Base-by-base conservation (phyloP, 2,329 filamentous ascomycete genomes). In the Penicillium aurantiogriseum region DNA sequence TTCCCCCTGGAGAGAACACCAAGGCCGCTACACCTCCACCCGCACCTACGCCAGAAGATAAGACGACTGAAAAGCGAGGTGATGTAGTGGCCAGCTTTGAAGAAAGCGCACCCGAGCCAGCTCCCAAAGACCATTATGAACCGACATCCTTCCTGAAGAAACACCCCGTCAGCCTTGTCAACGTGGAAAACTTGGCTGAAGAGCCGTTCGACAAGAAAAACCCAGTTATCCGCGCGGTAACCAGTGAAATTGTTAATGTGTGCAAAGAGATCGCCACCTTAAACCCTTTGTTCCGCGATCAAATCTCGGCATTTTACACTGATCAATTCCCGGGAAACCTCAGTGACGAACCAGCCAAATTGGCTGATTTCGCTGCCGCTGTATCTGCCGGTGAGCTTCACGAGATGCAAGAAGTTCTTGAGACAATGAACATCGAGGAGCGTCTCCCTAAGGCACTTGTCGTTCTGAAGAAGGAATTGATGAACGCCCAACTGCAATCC, bases 11-110 rank as follows among this genome's bases (percentile, higher is more conserved):
- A 61, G 73, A 71, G 62, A 69, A 56, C 60, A 57, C 63, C 11
- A 72, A 66, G 62, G 78, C 58, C 48, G 72, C 61, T 60, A 60
- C 58, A 52, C 62, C 59, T 60, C 60, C 58, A 50, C 62, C 59
- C 36, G 74, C 58, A 51, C 63, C 59, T 60, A 61, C 57, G 43
- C 60, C 59, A 40, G 75, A 71, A 59, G 74, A 67, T 19, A 74
- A 85, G 59, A 63, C 83, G 13, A 65, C 79, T 7, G 88, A 92
- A 62, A 91, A 89, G 76, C 90, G 91, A 74, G 94, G 93, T 4
- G 94, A 97, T 72, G 91, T 97, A 8, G 93, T 97, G 40, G 93
- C 94, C 1, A 97, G 92, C 77, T 97, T 99, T 62, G 94, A 99
- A 74, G 94, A 99, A 79, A 83, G 83, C 21, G 81, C 83, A 5